Evolutionary conservation across 2,329 filamentous ascomycete genomes (phyloP).

Genomic region (Sporothrix schenckii): DNA sequence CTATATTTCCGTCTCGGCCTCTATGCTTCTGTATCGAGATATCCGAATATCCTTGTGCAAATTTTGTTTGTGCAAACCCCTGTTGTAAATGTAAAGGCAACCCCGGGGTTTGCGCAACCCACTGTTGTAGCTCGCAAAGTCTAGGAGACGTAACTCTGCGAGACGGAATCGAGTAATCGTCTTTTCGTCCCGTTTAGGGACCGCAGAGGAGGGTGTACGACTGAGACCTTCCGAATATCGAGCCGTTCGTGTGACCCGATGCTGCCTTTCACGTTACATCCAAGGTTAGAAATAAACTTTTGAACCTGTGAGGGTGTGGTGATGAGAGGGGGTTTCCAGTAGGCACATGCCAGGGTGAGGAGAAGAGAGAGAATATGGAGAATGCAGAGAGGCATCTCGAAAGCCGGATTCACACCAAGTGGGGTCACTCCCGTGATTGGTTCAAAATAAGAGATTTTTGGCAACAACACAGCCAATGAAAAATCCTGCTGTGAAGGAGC

Average conservation of each 20-base stretch:
- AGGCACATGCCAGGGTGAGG: background rate
- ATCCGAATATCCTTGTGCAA: slow-evolving; percentile 8
- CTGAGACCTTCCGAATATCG: slow-evolving; percentile 21
- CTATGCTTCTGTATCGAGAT: background rate
- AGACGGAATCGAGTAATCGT: background rate
- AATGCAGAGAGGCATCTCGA: background rate
- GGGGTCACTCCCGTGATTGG: slow-evolving; percentile 20
- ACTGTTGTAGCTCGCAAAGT: slow-evolving; percentile 15
- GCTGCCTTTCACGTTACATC: slow-evolving; percentile 25
- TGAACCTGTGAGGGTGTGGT: slow-evolving; percentile 16
- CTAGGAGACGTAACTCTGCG: slow-evolving; percentile 4
- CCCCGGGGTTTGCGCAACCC: background rate
- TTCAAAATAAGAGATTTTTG: slow-evolving; percentile 10
- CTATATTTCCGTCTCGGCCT: background rate
- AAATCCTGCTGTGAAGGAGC: slow-evolving; percentile 20
- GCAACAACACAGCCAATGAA: slow-evolving; percentile 22
- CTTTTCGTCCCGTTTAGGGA: background rate
- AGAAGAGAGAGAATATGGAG: background rate
- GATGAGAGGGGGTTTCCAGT: background rate
- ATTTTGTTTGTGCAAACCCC: slow-evolving; percentile 5
- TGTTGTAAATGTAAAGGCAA: background rate
- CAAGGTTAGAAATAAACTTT: slow-evolving; percentile 10
- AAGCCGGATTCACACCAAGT: slow-evolving; percentile 18
- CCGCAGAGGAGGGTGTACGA: slow-evolving; percentile 11
- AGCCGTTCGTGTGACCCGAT: slow-evolving; percentile 30